Percentiles rank a stretch among this genome's conserved stretches.
These are phyloP conservation scores for Fomitopsis palustris DNA, from an alignment of 1,284 basidiomycete genomes.

Conservation along the genomic window DNA sequence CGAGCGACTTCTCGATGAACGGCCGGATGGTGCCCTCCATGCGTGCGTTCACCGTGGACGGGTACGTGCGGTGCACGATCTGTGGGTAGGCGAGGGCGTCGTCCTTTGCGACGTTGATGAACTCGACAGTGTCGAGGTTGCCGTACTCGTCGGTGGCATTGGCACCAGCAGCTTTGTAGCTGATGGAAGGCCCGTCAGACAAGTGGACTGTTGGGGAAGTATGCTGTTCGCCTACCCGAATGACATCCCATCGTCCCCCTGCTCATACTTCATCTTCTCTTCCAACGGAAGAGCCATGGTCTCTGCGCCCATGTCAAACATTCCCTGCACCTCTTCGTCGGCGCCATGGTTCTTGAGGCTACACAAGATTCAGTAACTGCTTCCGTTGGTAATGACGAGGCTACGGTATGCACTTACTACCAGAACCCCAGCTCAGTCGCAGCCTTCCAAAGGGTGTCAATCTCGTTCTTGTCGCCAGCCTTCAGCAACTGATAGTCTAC, in stretches of 20 bases:
- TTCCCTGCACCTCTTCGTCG: conserved; percentile 29
- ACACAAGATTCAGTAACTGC: neutral
- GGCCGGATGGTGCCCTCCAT: conserved; percentile 31
- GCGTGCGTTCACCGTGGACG: conserved; percentile 28
- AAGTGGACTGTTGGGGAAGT: neutral
- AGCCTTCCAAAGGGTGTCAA: conserved; percentile 29
- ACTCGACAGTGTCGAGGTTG: conserved; percentile 30
- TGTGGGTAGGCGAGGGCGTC: conserved; percentile 31
- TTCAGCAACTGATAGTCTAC: conserved; percentile 31
- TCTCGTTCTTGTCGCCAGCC: conserved; percentile 23
- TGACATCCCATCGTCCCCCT: conserved; percentile 33
- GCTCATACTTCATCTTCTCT: conserved; percentile 36
- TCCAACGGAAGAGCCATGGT: conserved; percentile 33
- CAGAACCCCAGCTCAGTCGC: conserved; percentile 31
- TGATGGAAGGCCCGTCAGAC: conserved; percentile 2
- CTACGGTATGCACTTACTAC: conserved; percentile 24
- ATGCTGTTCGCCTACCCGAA: conserved; percentile 28
- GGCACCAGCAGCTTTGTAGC: conserved; percentile 33
- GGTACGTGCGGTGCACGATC: conserved; percentile 30
- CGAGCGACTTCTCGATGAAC: conserved; percentile 32
- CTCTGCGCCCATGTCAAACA: conserved; percentile 36
- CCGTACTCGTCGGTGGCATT: conserved; percentile 33
- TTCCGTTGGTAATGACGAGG: too few relatives aligned
- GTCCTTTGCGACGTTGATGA: conserved; percentile 32
- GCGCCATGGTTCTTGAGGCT: conserved; percentile 36